Evolutionary conservation across 352 stramenopile species (phyloP).

Genomic region (Plasmopara muralis): DNA sequence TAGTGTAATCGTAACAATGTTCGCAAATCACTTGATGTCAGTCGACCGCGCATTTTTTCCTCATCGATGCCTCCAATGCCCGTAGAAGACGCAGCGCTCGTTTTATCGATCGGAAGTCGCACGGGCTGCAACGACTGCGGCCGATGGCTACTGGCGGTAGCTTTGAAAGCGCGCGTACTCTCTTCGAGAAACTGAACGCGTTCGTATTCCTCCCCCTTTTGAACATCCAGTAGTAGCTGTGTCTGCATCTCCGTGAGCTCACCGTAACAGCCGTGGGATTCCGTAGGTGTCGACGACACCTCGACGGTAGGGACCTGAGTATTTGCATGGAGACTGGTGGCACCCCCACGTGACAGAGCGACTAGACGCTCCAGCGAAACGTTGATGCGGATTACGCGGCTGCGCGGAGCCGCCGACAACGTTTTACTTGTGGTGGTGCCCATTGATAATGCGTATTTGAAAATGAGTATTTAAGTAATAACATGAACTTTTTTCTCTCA

Average conservation of each 20-base stretch:
- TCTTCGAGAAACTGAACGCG: constrained; percentile 48
- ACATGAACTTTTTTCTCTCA: not conserved
- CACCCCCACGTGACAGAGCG: constrained; percentile 16
- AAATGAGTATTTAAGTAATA: constrained; percentile 14
- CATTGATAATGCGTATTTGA: constrained; percentile 20
- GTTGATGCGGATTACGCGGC: constrained; percentile 32
- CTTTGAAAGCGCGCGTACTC: constrained; percentile 40
- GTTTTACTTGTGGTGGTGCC: constrained; percentile 27
- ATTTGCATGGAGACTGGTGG: constrained; percentile 1
- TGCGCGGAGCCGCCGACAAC: constrained; percentile 6
- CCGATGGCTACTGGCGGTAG: constrained; percentile 63
- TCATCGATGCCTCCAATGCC: constrained; percentile 26
- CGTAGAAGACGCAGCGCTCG: constrained; percentile 35
- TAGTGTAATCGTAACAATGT: constrained; percentile 59
- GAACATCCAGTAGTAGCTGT: constrained; percentile 39
- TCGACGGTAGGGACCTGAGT: constrained; percentile 13
- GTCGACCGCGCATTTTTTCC: constrained; percentile 33
- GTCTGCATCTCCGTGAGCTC: constrained; percentile 57
- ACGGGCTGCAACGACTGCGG: constrained; percentile 32
- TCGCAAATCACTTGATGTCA: constrained; percentile 51
- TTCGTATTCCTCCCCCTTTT: constrained; percentile 51
- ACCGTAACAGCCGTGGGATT: constrained; percentile 12
- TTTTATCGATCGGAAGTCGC: constrained; percentile 48
- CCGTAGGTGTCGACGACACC: constrained; percentile 15
- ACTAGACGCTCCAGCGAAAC: constrained; percentile 32